Base-by-base conservation (phyloP, 1,284 basidiomycete species). In the Naganishia sp. region DNA sequence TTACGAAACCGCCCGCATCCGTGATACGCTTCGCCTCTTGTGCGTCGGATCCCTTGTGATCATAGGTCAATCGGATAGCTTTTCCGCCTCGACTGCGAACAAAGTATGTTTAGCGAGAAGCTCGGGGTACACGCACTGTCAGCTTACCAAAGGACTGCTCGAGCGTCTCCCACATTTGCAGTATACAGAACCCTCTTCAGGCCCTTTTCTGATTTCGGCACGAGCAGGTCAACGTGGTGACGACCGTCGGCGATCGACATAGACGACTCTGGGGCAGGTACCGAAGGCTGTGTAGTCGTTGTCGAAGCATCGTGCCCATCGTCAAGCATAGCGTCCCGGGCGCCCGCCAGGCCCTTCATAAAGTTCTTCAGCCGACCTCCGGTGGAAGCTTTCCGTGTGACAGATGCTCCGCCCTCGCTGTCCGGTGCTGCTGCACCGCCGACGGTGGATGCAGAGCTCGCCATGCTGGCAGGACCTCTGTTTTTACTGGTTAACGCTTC, bases 1-100 rank as follows among this genome's bases (percentile, higher is more conserved):
- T 90, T 25, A 99, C 94, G 75, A 98, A 99, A 0, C 96, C 96
- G 18, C 96, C 96, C 0, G 96, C 95, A 75, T 98, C 95, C 55
- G 86, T 94, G 78, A 99, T 99, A 16, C 96, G 86, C 81, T 96
- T 96, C 21, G 93, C 94, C 80, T 99, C 96, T 77, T 95, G 92
- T 73, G 89, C 89, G 78, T 99, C 96, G 3, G 90, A 90, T 46
- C 96, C 96, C 80, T 99, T 99, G 83, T 99, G 96, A 76, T 99
- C 96, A 78, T 99, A 99, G 16, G 95, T 99, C 76, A 99, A 81
- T 45, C 96, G 85, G 1, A 99, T 87, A 1, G 94, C 96, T 74
- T 88, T 89, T 23, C 95, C 96, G 7, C 84, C 86, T 43, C 96
- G 89, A 74, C 91, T 78, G 53, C 42, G 44, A 6, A 54, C 9